Evolutionary conservation across 176 grass and related monocot genomes (phyloP).

Genomic region (Musa beccarii): DNA sequence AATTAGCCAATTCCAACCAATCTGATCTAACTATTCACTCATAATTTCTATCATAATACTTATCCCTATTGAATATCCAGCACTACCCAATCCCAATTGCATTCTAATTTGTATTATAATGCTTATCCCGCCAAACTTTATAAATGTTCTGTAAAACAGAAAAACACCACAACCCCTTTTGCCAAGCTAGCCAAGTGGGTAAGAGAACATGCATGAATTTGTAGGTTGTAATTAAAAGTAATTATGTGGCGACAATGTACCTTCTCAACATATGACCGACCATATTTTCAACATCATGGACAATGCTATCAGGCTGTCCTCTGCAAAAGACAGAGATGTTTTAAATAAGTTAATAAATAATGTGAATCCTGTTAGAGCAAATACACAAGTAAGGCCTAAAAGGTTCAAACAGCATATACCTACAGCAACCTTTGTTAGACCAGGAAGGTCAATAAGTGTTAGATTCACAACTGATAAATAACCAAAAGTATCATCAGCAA

Average conservation of each 20-base stretch:
- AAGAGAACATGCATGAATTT: background rate
- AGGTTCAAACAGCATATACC: slow-evolving; percentile 30
- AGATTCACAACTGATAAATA: slow-evolving; percentile 73
- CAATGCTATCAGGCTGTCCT: slow-evolving; percentile 82
- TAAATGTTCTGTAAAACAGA: too few species aligned
- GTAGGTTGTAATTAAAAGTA: too few species aligned
- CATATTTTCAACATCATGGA: slow-evolving; percentile 87
- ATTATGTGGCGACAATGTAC: slow-evolving; percentile 21
- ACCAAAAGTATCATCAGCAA: slow-evolving; percentile 1
- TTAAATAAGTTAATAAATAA: slow-evolving; percentile 1
- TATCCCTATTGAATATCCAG: too few species aligned
- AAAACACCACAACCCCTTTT: too few species aligned
- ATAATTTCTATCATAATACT: too few species aligned
- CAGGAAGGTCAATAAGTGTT: slow-evolving; percentile 86
- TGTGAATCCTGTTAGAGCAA: slow-evolving; percentile 5
- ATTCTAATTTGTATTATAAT: too few species aligned
- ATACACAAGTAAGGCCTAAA: slow-evolving; percentile 4
- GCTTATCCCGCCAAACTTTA: too few species aligned
- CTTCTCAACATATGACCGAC: slow-evolving; percentile 72
- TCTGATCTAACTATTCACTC: too few species aligned
- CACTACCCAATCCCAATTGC: too few species aligned
- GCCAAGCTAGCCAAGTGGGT: background rate
- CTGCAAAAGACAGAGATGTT: slow-evolving; percentile 42
- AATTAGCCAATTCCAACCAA: too few species aligned
- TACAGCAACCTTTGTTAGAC: slow-evolving; percentile 81